Evolutionary conservation across 169 alveolate genomes (phyloP).

Genomic region (Babesia bovis): DNA sequence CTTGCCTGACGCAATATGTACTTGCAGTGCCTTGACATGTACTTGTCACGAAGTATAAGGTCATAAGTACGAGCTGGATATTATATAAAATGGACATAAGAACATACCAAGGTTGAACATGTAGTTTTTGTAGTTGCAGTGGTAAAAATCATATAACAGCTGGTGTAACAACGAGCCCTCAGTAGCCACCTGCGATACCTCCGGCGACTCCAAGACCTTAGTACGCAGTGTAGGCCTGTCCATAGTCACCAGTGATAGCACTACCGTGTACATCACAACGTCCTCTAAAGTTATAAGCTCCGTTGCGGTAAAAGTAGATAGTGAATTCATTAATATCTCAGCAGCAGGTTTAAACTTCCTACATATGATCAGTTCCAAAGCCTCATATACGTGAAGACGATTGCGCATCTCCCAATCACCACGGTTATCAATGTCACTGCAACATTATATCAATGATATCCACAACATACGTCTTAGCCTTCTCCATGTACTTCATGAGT

Average conservation of each 20-base stretch:
- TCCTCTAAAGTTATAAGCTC: conserved; percentile 90
- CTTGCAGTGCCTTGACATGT: conserved; percentile 82
- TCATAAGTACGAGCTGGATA: conserved; percentile 73
- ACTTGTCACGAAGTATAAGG: conserved; percentile 81
- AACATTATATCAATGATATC: background rate
- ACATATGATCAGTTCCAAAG: conserved; percentile 79
- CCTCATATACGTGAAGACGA: conserved; percentile 92
- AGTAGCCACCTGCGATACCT: conserved; percentile 88
- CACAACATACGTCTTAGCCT: conserved; percentile 68
- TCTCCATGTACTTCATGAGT: conserved; percentile 65
- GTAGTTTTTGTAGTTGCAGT: conserved; percentile 87
- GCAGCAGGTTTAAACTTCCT: conserved; percentile 85
- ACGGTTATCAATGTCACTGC: conserved; percentile 89
- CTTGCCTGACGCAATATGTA: conserved; percentile 90
- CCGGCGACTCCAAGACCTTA: conserved; percentile 87
- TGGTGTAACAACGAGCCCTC: conserved; percentile 84
- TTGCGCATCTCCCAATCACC: conserved; percentile 99
- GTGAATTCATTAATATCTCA: conserved; percentile 79
- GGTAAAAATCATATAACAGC: conserved; percentile 84
- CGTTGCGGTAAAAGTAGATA: conserved; percentile 93
- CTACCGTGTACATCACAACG: conserved; percentile 89
- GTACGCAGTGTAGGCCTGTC: conserved; percentile 82
- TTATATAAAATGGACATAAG: background rate
- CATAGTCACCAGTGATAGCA: conserved; percentile 84
- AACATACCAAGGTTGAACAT: conserved; percentile 78